Evolutionary conservation across 2,329 filamentous ascomycete genomes (phyloP), one percentile per base, ranked within the genome.

Genomic region (Setomelanomma holmii): DNA sequence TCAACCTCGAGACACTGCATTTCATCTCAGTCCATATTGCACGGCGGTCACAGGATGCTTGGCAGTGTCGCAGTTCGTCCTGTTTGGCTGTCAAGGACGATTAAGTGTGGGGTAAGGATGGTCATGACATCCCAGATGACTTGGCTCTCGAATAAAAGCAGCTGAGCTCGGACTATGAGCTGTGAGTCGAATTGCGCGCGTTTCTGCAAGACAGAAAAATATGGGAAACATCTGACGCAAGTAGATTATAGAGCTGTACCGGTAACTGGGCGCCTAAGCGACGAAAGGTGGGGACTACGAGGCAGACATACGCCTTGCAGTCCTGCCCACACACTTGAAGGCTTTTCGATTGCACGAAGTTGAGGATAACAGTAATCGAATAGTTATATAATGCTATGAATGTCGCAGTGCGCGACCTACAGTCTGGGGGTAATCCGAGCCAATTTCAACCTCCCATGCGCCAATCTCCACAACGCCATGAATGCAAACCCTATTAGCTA

Each of bases 131-230:
- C 27, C 21, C 21, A 41, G 21, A 17, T n/a, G 22, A 5, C 39
- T 41, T 41, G 39, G 39, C 21, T 8, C 8, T 16, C 11, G 17
- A 24, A 24, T 23, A 17, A 41, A n/a, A 23, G 8, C 10, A n/a
- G 21, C 20, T 41, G 21, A 16, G 7, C 12, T 5, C 11, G 39
- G 5, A 27, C 12, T n/a, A 23, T 12, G 21, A 38, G 12, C 16
- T 34, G 10, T 50, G 54, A 40, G 54, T 22, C 22, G 19, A 45
- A 51, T 48, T 55, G 53, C 49, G 56, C 56, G 48, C 38, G 27
- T 56, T 56, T 45, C 22, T 53, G 43, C 45, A 38, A 17, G 21
- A 14, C 39, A 16, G 14, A 11, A 23, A 4, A 22, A 23, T 14
- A 5, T n/a, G 10, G 21, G 14, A 22, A 41, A n/a, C 21, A 24